Evolutionary conservation across 257 asterid species (phyloP), one percentile per base, ranked within the genome.

Genomic region (Solanum virginianum): DNA sequence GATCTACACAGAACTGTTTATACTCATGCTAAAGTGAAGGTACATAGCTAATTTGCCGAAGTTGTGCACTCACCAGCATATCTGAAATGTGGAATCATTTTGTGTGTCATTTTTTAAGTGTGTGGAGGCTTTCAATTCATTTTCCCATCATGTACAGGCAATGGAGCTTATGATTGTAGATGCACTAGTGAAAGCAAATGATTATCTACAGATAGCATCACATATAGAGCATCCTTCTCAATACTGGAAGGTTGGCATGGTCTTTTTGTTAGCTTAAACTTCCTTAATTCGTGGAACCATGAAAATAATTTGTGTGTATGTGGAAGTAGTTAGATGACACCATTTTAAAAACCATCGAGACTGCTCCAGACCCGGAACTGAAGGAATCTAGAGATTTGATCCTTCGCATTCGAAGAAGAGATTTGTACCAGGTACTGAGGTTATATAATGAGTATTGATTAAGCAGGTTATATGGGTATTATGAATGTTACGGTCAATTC

Each of bases 11-110:
- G 97, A 88, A 96, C 99, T 65, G 96, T 91, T 62, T 96, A 96
- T 90, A 90, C 97, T 84, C 98, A 96, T 90, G 97, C 98, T 84
- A 95, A 95, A 96, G 98, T 94, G 88, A 96, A 95, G 97, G 99
- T 95, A 71, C 36, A 82, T 63, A 24, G 62, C 82, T 80, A 79
- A 79, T 79, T 77, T 79, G 49, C 53, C 1, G 16, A 36, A 57
- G 72, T 79, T 51, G 82, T 79, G 49, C 83, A 26, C 51, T 20
- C 54, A 69, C 11, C 43, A 77, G 47, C 63, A 15, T 77, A 51
- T 77, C 45, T 77, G 82, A 77, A 77, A 15, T 77, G 22, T 77
- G 82, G 82, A 79, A 54, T 79, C 65, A 16, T 77, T 77, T 77
- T 53, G 62, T 79, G 15, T 79, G 65, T 16, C 24, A 16, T 53